Percentiles rank a stretch among this genome's conserved stretches.
These are phyloP conservation scores for Fusarium incarnatum DNA, from an alignment of 2,329 filamentous ascomycete species.

Conservation along the genomic window DNA sequence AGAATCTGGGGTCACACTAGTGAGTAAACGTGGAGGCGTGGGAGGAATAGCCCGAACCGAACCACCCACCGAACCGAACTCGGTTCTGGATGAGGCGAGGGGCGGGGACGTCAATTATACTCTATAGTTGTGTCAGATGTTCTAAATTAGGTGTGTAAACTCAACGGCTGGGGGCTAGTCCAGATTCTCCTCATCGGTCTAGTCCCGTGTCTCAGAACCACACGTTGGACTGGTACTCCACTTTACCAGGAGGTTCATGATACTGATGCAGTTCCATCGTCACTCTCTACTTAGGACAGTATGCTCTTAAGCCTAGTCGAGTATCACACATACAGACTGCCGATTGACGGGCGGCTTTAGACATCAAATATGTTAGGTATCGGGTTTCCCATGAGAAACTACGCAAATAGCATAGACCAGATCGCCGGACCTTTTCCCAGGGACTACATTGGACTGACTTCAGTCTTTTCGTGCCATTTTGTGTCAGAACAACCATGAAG, in stretches of 20 bases:
- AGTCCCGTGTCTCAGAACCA: accelerated
- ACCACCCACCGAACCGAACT: constrained; percentile 7
- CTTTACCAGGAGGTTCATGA: not conserved
- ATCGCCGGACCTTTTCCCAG: not conserved
- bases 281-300: accelerated
- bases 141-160: not conserved
- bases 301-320: accelerated
- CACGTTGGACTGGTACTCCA: not conserved
- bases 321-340: too few species aligned
- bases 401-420: accelerated
- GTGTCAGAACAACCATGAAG: accelerated
- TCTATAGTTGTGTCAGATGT: not conserved
- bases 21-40: not conserved
- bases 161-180: accelerated
- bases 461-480: accelerated
- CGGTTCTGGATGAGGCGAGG: not conserved
- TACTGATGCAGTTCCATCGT: not conserved
- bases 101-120: not conserved
- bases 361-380: not conserved
- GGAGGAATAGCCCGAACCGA: constrained; percentile 6
- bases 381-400: not conserved
- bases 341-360: not conserved
- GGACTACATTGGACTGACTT: accelerated
- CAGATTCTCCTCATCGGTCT: not conserved
- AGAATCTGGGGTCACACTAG: constrained; percentile 18